Evolutionary conservation across 1,284 basidiomycete species (phyloP).

Genomic region (Naganishia liquefaciens): DNA sequence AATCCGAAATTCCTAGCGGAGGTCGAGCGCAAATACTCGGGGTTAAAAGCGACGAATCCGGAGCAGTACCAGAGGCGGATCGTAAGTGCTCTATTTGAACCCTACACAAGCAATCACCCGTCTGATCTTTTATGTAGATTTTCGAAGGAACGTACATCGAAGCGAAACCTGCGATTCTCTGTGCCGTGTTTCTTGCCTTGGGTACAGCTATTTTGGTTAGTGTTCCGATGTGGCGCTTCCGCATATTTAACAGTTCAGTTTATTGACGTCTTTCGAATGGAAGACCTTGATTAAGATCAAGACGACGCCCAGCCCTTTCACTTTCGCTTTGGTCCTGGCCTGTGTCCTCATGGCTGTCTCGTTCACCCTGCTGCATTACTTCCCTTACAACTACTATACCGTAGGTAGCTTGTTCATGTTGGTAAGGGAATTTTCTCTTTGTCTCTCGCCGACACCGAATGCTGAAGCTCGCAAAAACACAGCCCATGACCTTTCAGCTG

Average conservation of each 20-base stretch:
- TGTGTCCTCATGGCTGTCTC: slow-evolving; percentile 49
- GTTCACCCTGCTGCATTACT: slow-evolving; percentile 31
- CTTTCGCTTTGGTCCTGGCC: slow-evolving; percentile 49
- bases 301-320: slow-evolving; percentile 51
- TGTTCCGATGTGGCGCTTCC: neutral
- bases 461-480: neutral
- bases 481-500: slow-evolving; percentile 50
- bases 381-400: slow-evolving; percentile 30
- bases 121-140: slow-evolving; percentile 35
- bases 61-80: slow-evolving; percentile 21
- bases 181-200: slow-evolving; percentile 45
- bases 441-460: neutral
- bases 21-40: slow-evolving; percentile 30
- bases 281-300: slow-evolving; percentile 48
- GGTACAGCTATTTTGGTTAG: slow-evolving; percentile 46
- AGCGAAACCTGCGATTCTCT: slow-evolving; percentile 46
- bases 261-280: neutral
- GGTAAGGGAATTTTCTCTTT: slow-evolving; percentile 18
- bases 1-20: slow-evolving; percentile 12
- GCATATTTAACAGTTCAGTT: too few relatives aligned
- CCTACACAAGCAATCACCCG: neutral
- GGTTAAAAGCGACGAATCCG: slow-evolving; percentile 30
- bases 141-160: slow-evolving; percentile 50
- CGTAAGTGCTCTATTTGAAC: slow-evolving; percentile 8
- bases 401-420: slow-evolving; percentile 42